A percentile compares a stretch with the other conserved stretches of the same genome.
Conservation (phyloP, 2,329 filamentous ascomycete genomes). For the Penicillium decumbens region DNA sequence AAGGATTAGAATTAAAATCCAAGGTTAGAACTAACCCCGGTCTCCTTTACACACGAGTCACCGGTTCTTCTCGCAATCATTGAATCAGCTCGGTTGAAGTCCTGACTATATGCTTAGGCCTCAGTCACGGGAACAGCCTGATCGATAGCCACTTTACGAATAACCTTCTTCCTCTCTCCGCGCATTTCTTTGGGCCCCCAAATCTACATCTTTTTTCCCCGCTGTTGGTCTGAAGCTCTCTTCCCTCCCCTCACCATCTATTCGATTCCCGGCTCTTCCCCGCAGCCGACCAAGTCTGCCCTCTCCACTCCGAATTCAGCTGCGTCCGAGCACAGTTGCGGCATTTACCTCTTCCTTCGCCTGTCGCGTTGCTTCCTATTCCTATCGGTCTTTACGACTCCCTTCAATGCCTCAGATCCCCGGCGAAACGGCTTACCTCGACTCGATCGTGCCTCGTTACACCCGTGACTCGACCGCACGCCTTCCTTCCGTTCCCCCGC, state of each 20-base stretch:
- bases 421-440: slow-evolving; percentile 10
- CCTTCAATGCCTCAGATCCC: slow-evolving; percentile 24
- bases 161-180: slow-evolving; percentile 1
- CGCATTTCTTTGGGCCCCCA: background rate
- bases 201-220: slow-evolving; percentile 2
- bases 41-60: slow-evolving; percentile 1
- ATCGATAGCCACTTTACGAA: slow-evolving; percentile 1
- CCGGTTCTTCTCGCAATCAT: slow-evolving; percentile 2
- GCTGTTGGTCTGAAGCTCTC: background rate
- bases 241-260: background rate
- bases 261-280: slow-evolving; percentile 17
- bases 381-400: slow-evolving; percentile 1
- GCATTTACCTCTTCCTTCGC: slow-evolving; percentile 17
- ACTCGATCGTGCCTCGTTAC: slow-evolving; percentile 23
- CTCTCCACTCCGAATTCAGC: slow-evolving; percentile 25
- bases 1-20: background rate
- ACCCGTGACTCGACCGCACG: slow-evolving; percentile 18
- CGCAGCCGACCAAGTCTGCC: slow-evolving; percentile 18
- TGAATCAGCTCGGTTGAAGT: slow-evolving; percentile 21
- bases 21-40: background rate
- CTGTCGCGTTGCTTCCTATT: slow-evolving; percentile 12
- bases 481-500: slow-evolving; percentile 16
- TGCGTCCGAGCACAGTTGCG: slow-evolving; percentile 20
- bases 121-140: slow-evolving; percentile 26
- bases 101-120: slow-evolving; percentile 15